Evolutionary conservation across 2,329 filamentous ascomycete genomes (phyloP).

Genomic region (Chalara sp.): DNA sequence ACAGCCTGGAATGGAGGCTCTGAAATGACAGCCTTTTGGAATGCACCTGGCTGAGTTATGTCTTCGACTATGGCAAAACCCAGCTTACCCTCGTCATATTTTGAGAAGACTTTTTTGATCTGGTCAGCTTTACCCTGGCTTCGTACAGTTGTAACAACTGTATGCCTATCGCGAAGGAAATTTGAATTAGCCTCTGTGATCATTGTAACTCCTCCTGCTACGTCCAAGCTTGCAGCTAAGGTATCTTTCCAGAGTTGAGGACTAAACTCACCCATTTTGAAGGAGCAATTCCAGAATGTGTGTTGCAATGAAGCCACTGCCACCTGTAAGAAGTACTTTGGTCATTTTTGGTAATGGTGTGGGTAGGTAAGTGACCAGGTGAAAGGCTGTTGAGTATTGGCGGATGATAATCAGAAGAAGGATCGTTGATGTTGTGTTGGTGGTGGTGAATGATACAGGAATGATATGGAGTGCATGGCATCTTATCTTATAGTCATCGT

Average conservation of each 20-base stretch:
- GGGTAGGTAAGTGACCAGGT: too few relatives aligned
- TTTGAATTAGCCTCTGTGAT: not conserved
- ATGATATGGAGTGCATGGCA: too few relatives aligned
- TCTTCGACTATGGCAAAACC: constrained; percentile 54
- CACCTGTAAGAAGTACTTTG: not conserved
- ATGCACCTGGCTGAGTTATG: constrained; percentile 60
- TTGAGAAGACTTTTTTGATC: not conserved
- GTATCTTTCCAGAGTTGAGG: not conserved
- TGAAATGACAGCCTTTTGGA: constrained; percentile 41
- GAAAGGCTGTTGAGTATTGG: too few relatives aligned
- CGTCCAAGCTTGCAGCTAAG: not conserved
- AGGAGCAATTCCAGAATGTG: not conserved
- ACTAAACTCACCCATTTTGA: not conserved
- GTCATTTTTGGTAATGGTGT: not conserved
- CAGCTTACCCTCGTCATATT: not conserved
- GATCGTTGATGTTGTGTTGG: too few relatives aligned
- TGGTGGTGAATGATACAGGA: too few relatives aligned
- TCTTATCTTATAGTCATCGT: too few relatives aligned
- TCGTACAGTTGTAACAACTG: not conserved
- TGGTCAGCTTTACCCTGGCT: not conserved
- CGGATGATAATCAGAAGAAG: too few relatives aligned
- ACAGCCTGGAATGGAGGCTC: constrained; percentile 61
- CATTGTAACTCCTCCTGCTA: not conserved
- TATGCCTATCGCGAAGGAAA: not conserved
- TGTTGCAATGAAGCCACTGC: not conserved